Base-by-base conservation (phyloP, 1,284 basidiomycete species). In the Bondarzewia mesenterica region DNA sequence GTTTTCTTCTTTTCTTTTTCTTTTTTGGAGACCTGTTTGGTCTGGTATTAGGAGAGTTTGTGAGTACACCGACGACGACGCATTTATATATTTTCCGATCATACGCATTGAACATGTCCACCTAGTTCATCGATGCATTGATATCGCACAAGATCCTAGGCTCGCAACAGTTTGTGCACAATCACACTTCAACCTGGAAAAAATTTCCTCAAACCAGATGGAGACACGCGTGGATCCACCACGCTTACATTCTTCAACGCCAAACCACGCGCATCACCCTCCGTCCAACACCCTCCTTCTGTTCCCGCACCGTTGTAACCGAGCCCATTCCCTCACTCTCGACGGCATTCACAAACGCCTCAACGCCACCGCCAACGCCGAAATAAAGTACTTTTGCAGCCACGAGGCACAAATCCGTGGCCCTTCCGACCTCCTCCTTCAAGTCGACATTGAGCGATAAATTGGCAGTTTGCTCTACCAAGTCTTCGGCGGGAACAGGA, bases 331-430 rank as follows among this genome's bases (percentile, higher is more conserved):
- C 10, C 10, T 22, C 10, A 22, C 58, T 60, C 50, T 76, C 67
- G 0, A 93, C 73, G 2, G 68, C 71, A 22, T 63, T 61, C 16
- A 82, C 63, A 62, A 99, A 96, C 50, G 86, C 84, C 20, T 78
- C 68, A 7, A 93, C 73, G 0, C 93, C 90, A 0, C 94, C 94
- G 0, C 95, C 95, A 3, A 98, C 93, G 15, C 95, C 95, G 67
- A 98, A 98, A 63, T 99, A 98, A 23, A 97, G 70, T 8, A 92
- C 75, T 67, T 94, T 98, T n/a, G 84, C 85, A 0, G 91, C 89
- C 3, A 92, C 82, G 12, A 93, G 73, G 58, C 84, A 88, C 7
- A 76, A 39, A 53, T 66, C 64, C 29, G 18, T 41, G n/a, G n/a
- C n/a, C n/a, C n/a, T 25, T 8, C 53, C 38, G 7, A 47, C 35